These are phyloP conservation scores for Trichaptum fuscoviolaceum DNA, from an alignment of 768 basidiomycete genomes.

Conservation along the genomic window DNA sequence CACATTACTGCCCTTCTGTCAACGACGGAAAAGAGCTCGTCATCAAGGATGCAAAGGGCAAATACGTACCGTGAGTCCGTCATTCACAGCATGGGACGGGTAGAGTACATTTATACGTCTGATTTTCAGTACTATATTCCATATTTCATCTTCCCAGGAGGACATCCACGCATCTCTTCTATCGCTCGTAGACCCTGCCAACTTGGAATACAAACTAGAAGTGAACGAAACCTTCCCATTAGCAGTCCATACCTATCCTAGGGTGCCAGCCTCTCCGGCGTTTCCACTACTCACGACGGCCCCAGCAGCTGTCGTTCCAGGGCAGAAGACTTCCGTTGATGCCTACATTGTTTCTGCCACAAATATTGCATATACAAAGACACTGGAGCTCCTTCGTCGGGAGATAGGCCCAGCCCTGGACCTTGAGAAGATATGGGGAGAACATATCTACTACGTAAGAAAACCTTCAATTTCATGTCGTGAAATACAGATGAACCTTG, in stretches of 20 bases:
- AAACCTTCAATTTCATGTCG: background rate
- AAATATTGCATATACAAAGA: constrained; percentile 32
- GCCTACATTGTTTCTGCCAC: constrained; percentile 33
- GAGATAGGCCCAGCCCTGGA: constrained; percentile 39
- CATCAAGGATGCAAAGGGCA: constrained; percentile 18
- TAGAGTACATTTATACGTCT: background rate
- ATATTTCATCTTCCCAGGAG: constrained; percentile 33
- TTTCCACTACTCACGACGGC: constrained; percentile 31
- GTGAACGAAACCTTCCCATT: constrained; percentile 25
- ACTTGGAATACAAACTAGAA: constrained; percentile 18
- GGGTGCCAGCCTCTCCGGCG: constrained; percentile 29
- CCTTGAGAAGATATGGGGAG: constrained; percentile 42
- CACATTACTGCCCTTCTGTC: constrained; percentile 31
- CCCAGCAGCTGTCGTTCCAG: constrained; percentile 24
- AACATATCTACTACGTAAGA: constrained; percentile 39
- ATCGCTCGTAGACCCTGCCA: constrained; percentile 19
- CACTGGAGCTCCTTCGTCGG: constrained; percentile 30
- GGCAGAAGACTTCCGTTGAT: constrained; percentile 21
- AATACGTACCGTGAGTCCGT: constrained; percentile 24
- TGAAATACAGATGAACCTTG: background rate
- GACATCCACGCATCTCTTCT: constrained; percentile 26
- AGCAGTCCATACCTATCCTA: constrained; percentile 30
- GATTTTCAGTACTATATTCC: constrained; percentile 26
- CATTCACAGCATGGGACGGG: background rate
- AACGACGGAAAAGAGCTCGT: constrained; percentile 23